phyloP scores from a whole-genome alignment of 2,329 filamentous ascomycete species.

The Trichophyton simii region DNA sequence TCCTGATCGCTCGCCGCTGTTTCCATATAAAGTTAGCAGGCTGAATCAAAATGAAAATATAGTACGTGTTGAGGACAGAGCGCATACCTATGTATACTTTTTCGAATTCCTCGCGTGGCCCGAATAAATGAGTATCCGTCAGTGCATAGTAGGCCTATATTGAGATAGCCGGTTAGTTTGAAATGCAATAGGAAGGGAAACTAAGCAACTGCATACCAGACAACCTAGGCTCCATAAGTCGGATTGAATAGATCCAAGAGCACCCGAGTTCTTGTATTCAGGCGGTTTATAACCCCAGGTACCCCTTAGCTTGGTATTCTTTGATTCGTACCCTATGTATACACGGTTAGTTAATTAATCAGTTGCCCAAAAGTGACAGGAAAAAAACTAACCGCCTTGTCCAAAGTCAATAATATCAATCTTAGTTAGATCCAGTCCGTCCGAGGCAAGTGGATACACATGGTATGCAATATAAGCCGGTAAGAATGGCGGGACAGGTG shows the following conservation, averaged over 20 bases:
- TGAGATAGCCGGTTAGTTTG: neutral
- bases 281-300: neutral
- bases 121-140: neutral
- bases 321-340: neutral
- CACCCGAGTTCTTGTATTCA: neutral
- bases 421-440: slow-evolving; percentile 5
- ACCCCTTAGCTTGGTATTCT: neutral
- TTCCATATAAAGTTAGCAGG: neutral
- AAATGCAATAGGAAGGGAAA: neutral
- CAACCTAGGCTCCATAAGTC: slow-evolving; percentile 7
- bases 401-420: slow-evolving; percentile 12
- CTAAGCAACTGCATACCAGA: neutral
- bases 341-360: neutral
- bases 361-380: too few relatives aligned
- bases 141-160: neutral
- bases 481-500: neutral
- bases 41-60: neutral
- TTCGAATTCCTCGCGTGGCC: neutral
- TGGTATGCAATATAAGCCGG: neutral
- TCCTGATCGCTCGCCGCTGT: neutral
- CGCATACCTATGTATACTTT: neutral
- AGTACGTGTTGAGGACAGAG: neutral
- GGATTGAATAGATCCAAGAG: neutral
- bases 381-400: slow-evolving; percentile 2
- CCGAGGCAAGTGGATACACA: neutral